A percentile compares a stretch with the other conserved stretches of the same genome.
Conservation (phyloP, 2,329 filamentous ascomycete genomes). For the Exophiala lecanii-corni region DNA sequence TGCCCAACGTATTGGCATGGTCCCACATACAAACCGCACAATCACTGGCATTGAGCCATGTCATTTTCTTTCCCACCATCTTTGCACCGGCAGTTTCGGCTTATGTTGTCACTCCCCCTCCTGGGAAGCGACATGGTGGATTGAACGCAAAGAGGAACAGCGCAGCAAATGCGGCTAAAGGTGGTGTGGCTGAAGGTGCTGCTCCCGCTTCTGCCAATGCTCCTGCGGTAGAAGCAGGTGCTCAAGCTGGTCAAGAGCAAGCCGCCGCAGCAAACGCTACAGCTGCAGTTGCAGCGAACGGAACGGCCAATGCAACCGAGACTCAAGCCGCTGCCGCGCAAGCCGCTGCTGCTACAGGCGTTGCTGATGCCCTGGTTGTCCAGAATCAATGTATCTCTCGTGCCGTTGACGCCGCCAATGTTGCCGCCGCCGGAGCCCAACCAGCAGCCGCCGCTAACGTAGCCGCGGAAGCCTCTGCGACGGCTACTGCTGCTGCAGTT, state of each 20-base stretch:
- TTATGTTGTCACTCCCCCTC: constrained; percentile 10
- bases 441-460: neutral
- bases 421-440: neutral
- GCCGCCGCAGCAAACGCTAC: neutral
- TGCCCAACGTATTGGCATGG: constrained; percentile 16
- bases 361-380: too few relatives aligned
- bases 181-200: neutral
- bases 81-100: constrained; percentile 8
- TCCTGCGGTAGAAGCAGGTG: neutral
- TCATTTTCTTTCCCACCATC: constrained; percentile 4
- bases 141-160: neutral
- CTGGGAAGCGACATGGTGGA: neutral
- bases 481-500: constrained; percentile 1
- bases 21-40: constrained; percentile 2
- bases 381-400: neutral
- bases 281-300: neutral
- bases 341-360: neutral
- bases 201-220: neutral
- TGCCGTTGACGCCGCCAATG: neutral
- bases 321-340: neutral
- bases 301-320: neutral
- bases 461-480: neutral
- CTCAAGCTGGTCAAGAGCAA: neutral
- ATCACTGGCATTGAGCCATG: constrained; percentile 9
- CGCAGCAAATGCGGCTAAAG: too few relatives aligned